phyloP scores from a whole-genome alignment of 225 moss, liverwort and hornwort genomes.

The Ulota crispa region DNA sequence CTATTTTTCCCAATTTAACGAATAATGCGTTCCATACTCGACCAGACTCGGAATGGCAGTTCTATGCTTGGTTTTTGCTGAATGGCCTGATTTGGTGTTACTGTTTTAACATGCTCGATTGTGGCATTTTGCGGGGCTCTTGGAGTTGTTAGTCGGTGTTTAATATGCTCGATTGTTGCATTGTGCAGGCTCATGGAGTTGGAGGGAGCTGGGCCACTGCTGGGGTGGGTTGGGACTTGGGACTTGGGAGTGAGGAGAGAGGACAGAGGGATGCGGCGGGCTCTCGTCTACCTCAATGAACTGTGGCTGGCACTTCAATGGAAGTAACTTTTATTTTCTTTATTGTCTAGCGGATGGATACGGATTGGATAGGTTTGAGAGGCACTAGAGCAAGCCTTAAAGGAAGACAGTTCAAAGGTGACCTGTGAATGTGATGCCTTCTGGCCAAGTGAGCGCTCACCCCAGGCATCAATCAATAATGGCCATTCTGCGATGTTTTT shows the following conservation, averaged over 20 bases:
- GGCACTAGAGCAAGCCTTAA: too few relatives aligned
- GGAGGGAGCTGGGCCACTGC: not conserved
- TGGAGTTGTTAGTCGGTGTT: too few relatives aligned
- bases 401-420: not conserved
- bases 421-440: not conserved
- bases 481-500: not conserved
- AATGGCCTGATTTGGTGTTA: not conserved
- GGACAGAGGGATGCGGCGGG: not conserved
- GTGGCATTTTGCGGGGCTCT: too few relatives aligned
- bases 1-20: too few relatives aligned
- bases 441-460: too few relatives aligned
- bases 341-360: not conserved
- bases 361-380: not conserved
- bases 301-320: not conserved
- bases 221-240: not conserved
- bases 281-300: not conserved
- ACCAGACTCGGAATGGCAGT: too few relatives aligned
- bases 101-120: not conserved
- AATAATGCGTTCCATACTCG: too few relatives aligned
- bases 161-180: too few relatives aligned
- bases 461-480: too few relatives aligned
- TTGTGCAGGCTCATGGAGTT: too few relatives aligned
- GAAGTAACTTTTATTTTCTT: not conserved
- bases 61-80: not conserved
- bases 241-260: not conserved